Base-by-base conservation (phyloP, 2,329 filamentous ascomycete species). In the Aspergillus phoenicis region DNA sequence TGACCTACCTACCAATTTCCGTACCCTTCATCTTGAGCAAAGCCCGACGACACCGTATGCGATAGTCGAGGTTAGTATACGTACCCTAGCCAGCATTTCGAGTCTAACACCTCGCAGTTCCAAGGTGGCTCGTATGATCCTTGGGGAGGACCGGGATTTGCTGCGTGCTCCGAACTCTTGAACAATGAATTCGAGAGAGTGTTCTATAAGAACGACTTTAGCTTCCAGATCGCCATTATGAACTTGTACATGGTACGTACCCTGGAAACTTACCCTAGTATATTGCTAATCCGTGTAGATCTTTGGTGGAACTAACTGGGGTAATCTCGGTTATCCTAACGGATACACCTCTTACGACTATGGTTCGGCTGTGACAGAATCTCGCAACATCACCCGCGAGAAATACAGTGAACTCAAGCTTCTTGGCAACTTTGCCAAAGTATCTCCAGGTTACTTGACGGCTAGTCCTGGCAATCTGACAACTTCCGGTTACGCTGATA, bases 221-320 rank as follows among this genome's bases (percentile, higher is more conserved):
- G 86, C 39, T 85, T 88, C 15, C 88, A 87, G 0, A 83, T 88
- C 2, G 86, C 84, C 0, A 85, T 94, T 7, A 79, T 92, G 60
- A 93, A 88, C 66, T 70, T 91, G 1, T 93, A 93, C 73, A 93
- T 93, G 91, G 86, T 87, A 70, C 66, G 74, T 62, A 5, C 4
- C 0, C 6, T 38, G 5, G 2, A 8, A 8, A 17, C n/a, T 2
- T 8, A 45, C 1, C 4, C 3, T 4, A 2, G 1, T 45, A 48
- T 1, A 33, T 38, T 11, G 41, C 38, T 64, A 11, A 60, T 15
- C 11, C 11, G 33, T 0, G 36, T 15, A 85, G 84, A 87, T 84
- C 0, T 91, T 84, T 65, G 91, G 91, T 13, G 91, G 91, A 5
- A 93, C 91, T 0, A 95, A 94, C 71, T 94, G 91, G 91, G 91